A percentile compares a stretch with the other conserved stretches of the same genome.
These are phyloP conservation scores for Edaphochlamys debaryana DNA, from an alignment of 139 green algal species.

Conservation along the genomic window DNA sequence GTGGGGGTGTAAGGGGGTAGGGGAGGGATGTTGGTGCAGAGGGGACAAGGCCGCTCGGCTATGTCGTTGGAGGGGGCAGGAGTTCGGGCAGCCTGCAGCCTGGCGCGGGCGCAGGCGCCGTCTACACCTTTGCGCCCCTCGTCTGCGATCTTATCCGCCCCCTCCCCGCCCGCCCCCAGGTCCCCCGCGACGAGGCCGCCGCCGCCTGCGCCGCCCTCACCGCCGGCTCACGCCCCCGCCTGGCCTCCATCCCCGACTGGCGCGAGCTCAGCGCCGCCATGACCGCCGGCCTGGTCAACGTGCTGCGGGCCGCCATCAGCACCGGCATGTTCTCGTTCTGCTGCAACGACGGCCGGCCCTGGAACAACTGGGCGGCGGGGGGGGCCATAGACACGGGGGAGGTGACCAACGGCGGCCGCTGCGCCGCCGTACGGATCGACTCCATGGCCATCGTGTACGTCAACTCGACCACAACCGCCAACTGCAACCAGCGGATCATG, in stretches of 20 bases:
- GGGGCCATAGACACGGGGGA: too few species aligned
- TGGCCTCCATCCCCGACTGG: neutral
- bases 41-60: too few species aligned
- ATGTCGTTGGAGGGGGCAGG: too few species aligned
- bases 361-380: slow-evolving; percentile 21
- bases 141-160: slow-evolving; percentile 8
- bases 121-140: neutral
- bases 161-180: too few species aligned
- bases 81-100: neutral
- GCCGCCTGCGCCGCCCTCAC: neutral
- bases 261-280: neutral
- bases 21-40: too few species aligned
- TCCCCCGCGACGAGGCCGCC: neutral
- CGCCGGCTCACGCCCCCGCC: neutral
- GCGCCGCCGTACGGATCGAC: slow-evolving; percentile 7
- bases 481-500: slow-evolving; percentile 9
- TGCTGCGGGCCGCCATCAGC: neutral
- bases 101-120: neutral
- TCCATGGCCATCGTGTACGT: neutral
- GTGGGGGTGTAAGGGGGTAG: too few species aligned
- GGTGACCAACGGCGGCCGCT: neutral
- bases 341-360: neutral
- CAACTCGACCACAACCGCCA: neutral
- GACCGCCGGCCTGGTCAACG: neutral
- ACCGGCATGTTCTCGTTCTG: slow-evolving; percentile 21